Percentiles rank a stretch among this genome's conserved stretches.
These are phyloP conservation scores for Pisolithus thermaeus DNA, from an alignment of 1,284 basidiomycete genomes.

Conservation along the genomic window DNA sequence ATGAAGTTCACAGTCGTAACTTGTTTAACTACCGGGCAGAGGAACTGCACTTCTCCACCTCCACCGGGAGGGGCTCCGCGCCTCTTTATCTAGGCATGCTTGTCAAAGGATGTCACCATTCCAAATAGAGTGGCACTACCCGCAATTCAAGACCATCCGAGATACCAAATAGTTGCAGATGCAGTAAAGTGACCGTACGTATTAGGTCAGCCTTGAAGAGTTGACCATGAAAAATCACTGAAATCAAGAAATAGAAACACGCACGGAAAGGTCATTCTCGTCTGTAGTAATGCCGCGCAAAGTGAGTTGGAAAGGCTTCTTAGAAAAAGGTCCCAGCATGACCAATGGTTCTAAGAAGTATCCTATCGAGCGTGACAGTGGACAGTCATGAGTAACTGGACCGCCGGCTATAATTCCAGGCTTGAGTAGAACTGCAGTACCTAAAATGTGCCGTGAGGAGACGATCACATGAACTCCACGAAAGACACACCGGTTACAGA, in stretches of 20 bases:
- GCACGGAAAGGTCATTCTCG: slow-evolving; percentile 80
- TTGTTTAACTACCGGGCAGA: slow-evolving; percentile 89
- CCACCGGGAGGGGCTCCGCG: slow-evolving; percentile 89
- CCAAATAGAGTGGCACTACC: slow-evolving; percentile 32
- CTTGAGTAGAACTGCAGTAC: slow-evolving; percentile 86
- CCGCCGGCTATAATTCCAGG: slow-evolving; percentile 93
- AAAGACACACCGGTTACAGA: slow-evolving; percentile 77
- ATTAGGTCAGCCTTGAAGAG: slow-evolving; percentile 70
- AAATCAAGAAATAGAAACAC: slow-evolving; percentile 19
- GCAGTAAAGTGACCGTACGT: slow-evolving; percentile 89
- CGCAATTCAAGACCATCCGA: slow-evolving; percentile 82
- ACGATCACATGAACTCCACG: background rate
- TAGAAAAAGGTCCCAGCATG: slow-evolving; percentile 90
- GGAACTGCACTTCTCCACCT: slow-evolving; percentile 89
- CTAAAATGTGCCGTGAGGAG: slow-evolving; percentile 33
- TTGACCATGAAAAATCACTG: slow-evolving; percentile 3
- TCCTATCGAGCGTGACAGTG: slow-evolving; percentile 80
- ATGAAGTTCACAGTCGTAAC: slow-evolving; percentile 91
- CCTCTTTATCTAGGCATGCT: slow-evolving; percentile 71
- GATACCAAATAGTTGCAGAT: slow-evolving; percentile 86
- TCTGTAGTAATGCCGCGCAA: slow-evolving; percentile 90
- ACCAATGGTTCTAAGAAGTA: slow-evolving; percentile 93
- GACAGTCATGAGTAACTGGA: slow-evolving; percentile 79
- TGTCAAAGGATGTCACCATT: slow-evolving; percentile 1
- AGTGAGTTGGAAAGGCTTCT: slow-evolving; percentile 79